Evolutionary conservation across 495 filamentous ascomycete genomes (phyloP).

Genomic region (Tuber brumale): DNA sequence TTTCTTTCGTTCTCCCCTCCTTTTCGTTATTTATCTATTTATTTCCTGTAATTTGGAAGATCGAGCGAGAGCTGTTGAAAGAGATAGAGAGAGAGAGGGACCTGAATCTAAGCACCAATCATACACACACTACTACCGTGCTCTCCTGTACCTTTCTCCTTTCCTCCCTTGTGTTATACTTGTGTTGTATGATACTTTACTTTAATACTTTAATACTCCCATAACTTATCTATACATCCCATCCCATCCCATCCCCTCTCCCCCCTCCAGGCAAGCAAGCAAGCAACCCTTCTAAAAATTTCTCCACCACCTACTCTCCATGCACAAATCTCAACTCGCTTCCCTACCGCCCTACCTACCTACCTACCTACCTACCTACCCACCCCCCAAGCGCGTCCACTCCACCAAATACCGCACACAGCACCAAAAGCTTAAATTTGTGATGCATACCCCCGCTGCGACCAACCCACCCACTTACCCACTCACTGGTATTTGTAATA

Average conservation of each 20-base stretch:
- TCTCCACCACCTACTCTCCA: neutral
- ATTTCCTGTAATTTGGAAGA: neutral
- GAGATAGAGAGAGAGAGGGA: neutral
- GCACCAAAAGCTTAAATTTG: no score
- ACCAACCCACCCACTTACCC: no score
- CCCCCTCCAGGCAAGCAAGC: no score
- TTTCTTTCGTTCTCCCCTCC: neutral
- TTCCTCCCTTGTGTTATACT: neutral
- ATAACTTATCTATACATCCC: neutral
- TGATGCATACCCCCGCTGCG: no score
- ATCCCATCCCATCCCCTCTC: no score
- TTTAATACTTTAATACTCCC: neutral
- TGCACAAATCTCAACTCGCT: neutral
- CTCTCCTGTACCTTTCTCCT: neutral
- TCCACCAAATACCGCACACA: neutral
- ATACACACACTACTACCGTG: neutral
- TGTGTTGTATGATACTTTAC: neutral
- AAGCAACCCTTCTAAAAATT: neutral
- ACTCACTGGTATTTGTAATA: no score
- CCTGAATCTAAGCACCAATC: neutral
- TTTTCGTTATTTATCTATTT: neutral
- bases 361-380: no score
- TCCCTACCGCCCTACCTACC: neutral
- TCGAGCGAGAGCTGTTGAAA: neutral
- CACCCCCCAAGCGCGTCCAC: neutral